A percentile compares a stretch with the other conserved stretches of the same genome.
Evolutionary conservation across 495 filamentous ascomycete species (phyloP).

Genomic region (Annulohypoxylon stygium): DNA sequence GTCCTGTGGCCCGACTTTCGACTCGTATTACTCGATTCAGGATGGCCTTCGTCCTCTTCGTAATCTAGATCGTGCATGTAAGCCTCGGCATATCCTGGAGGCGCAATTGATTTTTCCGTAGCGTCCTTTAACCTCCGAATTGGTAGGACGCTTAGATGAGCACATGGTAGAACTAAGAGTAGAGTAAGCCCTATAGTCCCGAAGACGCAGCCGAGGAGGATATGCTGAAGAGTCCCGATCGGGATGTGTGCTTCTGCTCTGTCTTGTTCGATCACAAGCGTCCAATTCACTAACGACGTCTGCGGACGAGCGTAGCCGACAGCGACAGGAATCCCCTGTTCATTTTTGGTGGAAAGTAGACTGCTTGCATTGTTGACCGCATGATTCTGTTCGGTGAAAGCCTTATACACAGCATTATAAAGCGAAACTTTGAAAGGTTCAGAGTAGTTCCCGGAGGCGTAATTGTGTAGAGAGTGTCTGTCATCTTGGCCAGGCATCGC

Average conservation of each 20-base stretch:
- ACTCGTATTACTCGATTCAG: conserved; percentile 52
- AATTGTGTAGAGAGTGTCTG: conserved; percentile 64
- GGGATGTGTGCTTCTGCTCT: conserved; percentile 79
- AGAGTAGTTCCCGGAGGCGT: conserved; percentile 55
- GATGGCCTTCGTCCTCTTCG: conserved; percentile 56
- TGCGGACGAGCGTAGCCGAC: conserved; percentile 78
- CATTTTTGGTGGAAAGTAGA: conserved; percentile 75
- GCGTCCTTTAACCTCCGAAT: conserved; percentile 82
- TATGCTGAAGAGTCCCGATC: conserved; percentile 76
- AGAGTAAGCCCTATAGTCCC: conserved; percentile 79
- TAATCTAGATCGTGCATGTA: conserved; percentile 57
- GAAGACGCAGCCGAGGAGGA: conserved; percentile 87
- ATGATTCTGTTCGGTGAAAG: conserved; percentile 61
- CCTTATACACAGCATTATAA: conserved; percentile 70
- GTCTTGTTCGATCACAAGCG: conserved; percentile 82
- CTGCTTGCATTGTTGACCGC: conserved; percentile 72
- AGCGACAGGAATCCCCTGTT: conserved; percentile 72
- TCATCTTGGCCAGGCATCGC: conserved; percentile 51
- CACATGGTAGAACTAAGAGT: conserved; percentile 77
- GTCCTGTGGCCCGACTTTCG: conserved; percentile 58
- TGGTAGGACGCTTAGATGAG: conserved; percentile 82
- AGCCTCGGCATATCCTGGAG: conserved; percentile 68
- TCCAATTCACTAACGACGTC: conserved; percentile 79
- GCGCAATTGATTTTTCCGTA: conserved; percentile 79
- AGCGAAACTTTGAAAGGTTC: conserved; percentile 67